Conservation (phyloP, 2,329 filamentous ascomycete genomes). For the Aspergillus pseudoterreus region DNA sequence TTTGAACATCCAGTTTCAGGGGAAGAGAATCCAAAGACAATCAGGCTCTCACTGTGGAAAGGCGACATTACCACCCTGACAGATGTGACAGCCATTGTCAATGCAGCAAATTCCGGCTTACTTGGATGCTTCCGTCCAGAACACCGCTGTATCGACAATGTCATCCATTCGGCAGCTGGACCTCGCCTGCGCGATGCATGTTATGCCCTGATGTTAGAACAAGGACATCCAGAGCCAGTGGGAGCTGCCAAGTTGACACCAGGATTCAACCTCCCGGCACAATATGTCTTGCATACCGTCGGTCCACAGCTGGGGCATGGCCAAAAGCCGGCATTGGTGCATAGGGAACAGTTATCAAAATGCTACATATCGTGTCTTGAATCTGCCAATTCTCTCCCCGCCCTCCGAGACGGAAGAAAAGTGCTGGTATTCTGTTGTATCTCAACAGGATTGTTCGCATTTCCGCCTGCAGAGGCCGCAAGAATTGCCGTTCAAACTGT, state of each 20-base stretch:
- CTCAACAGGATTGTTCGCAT: constrained; percentile 22
- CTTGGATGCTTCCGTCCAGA: constrained; percentile 20
- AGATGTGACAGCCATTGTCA: constrained; percentile 20
- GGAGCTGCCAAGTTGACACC: constrained; percentile 15
- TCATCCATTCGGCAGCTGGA: constrained; percentile 20
- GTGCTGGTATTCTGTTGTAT: constrained; percentile 20
- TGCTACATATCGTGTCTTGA: constrained; percentile 17
- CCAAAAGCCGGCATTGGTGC: constrained; percentile 1
- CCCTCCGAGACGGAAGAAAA: constrained; percentile 14
- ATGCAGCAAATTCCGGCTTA: constrained; percentile 18
- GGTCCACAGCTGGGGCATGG: constrained; percentile 13
- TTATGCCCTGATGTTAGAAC: constrained; percentile 10
- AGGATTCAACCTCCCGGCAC: constrained; percentile 16
- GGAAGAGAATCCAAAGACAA: background rate
- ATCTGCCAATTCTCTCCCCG: constrained; percentile 8
- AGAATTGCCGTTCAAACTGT: constrained; percentile 15
- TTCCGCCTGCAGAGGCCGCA: constrained; percentile 16
- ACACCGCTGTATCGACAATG: constrained; percentile 23
- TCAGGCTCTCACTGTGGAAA: constrained; percentile 14
- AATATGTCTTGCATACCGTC: constrained; percentile 19
- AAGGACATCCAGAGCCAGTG: constrained; percentile 9
- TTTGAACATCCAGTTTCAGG: background rate
- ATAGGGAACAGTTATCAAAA: constrained; percentile 11
- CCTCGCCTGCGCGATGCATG: constrained; percentile 20
- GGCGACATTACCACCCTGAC: constrained; percentile 21